Evolutionary conservation across 768 basidiomycete genomes (phyloP), one percentile per base, ranked within the genome.

Genomic region (Sutorius australiensis): DNA sequence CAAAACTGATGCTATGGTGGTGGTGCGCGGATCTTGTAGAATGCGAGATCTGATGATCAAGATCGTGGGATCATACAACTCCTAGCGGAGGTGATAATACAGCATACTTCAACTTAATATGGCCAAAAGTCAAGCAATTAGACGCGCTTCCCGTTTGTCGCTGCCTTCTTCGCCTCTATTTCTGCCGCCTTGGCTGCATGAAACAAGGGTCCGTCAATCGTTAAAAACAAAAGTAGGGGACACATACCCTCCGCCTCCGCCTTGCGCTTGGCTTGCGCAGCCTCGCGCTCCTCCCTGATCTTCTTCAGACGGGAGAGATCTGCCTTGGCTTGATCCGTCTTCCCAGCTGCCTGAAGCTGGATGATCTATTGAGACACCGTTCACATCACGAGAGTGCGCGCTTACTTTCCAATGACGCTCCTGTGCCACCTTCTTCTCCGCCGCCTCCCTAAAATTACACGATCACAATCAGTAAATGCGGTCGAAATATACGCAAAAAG

Each of bases 381-480:
- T 37, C 31, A 47, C 52, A 14, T 48, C 12, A 1, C 3, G 19
- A 63, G 34, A 24, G 14, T 24, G 12, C 12, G 11, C 13, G 57
- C 75, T 1, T 27, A 89, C 87, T 81, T 95, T 92, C 85, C 86
- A 86, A 68, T 95, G 95, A 24, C 80, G 76, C 27, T 92, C 91
- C 65, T 90, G 82, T 2, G 92, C 90, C 1, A 93, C 92, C 62
- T 88, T 80, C 75, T 93, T 94, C 71, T 95, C 92, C 66, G 94
- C 93, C 65, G 84, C 86, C 66, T 97, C 95, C 58, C 94, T 94
- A 56, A 30, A 50, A 1, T 27, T 8, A 21, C 13, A 31, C 19
- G 9, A 37, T 28, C 17, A 33, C 13, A 10, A 30, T 53, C 14
- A n/a, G n/a, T n/a, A n/a, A 53, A 44, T 27, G 6, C 1, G n/a